Conservation (phyloP, 148 eudicot species). For the Salicornia ramosissima region DNA sequence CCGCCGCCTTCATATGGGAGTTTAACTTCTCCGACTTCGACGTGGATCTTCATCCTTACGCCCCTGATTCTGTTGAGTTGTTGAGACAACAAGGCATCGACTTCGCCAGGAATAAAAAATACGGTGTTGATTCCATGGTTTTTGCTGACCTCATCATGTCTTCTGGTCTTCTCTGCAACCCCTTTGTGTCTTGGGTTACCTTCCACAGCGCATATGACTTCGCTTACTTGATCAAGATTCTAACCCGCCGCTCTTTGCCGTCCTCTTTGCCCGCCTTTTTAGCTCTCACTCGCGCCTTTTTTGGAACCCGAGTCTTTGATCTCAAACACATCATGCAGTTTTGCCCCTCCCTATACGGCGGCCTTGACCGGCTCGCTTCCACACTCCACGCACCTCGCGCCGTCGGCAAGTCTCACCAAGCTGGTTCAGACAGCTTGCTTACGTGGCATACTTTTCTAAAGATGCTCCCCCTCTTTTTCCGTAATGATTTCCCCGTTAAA, state of each 20-base stretch:
- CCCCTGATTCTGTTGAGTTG: slow-evolving; percentile 50
- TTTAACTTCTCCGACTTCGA: slow-evolving; percentile 60
- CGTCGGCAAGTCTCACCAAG: slow-evolving; percentile 72
- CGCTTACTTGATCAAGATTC: slow-evolving; percentile 59
- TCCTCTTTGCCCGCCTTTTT: slow-evolving; percentile 33
- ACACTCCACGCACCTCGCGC: slow-evolving; percentile 43
- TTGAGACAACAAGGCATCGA: slow-evolving; percentile 49
- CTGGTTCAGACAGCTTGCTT: slow-evolving; percentile 72
- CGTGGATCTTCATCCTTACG: slow-evolving; percentile 42
- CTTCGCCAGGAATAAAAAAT: slow-evolving; percentile 35
- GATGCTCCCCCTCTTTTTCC: slow-evolving; percentile 48
- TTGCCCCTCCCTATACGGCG: slow-evolving; percentile 54
- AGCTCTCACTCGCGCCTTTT: slow-evolving; percentile 29
- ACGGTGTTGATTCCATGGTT: slow-evolving; percentile 40
- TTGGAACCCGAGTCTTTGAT: slow-evolving; percentile 51
- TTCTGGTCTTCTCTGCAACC: slow-evolving; percentile 56
- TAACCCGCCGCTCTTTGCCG: slow-evolving; percentile 55
- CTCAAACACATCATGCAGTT: slow-evolving; percentile 58
- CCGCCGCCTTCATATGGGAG: slow-evolving; percentile 48
- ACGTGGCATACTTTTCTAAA: slow-evolving; percentile 66
- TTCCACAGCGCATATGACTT: slow-evolving; percentile 78
- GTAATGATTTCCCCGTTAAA: slow-evolving; percentile 30
- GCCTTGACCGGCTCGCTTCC: slow-evolving; percentile 59
- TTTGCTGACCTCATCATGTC: slow-evolving; percentile 62
- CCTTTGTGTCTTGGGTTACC: slow-evolving; percentile 59